Evolutionary conservation across 306 rosid species (phyloP).

Genomic region (Fragaria vesca): DNA sequence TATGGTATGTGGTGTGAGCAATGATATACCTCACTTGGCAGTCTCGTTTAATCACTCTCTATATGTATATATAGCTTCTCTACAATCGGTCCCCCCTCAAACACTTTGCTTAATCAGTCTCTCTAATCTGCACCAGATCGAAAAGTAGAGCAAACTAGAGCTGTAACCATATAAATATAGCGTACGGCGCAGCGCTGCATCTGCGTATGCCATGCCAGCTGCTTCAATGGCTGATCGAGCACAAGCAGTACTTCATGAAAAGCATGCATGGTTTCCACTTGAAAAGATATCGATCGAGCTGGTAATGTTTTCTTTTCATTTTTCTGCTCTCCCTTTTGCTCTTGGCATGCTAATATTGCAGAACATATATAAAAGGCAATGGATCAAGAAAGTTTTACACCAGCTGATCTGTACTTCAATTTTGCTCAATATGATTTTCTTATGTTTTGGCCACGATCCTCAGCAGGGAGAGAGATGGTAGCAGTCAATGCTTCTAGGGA

Average conservation of each 20-base stretch:
- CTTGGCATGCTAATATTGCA: neutral
- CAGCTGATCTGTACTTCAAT: neutral
- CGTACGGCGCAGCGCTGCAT: neutral
- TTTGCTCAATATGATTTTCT: neutral
- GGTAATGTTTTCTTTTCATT: neutral
- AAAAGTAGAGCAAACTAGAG: conserved; percentile 2
- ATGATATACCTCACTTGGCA: conserved; percentile 5
- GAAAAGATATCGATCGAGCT: neutral
- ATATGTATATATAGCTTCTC: neutral
- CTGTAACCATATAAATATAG: neutral
- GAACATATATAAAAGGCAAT: neutral
- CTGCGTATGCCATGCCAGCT: neutral
- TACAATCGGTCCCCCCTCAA: conserved; percentile 24
- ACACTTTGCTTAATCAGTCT: neutral
- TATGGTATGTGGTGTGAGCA: neutral
- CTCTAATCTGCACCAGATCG: conserved; percentile 34
- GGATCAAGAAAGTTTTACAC: neutral
- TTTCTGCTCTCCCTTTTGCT: neutral
- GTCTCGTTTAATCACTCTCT: neutral
- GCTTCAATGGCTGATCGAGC: neutral
- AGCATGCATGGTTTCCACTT: neutral
- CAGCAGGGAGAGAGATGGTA: no score
- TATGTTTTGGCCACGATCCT: no score
- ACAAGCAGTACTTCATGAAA: neutral
- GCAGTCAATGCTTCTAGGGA: no score